Percentiles rank a stretch among this genome's conserved stretches.
These are phyloP conservation scores for Spiromastix sp. DNA, from an alignment of 2,329 filamentous ascomycete genomes.

Conservation along the genomic window DNA sequence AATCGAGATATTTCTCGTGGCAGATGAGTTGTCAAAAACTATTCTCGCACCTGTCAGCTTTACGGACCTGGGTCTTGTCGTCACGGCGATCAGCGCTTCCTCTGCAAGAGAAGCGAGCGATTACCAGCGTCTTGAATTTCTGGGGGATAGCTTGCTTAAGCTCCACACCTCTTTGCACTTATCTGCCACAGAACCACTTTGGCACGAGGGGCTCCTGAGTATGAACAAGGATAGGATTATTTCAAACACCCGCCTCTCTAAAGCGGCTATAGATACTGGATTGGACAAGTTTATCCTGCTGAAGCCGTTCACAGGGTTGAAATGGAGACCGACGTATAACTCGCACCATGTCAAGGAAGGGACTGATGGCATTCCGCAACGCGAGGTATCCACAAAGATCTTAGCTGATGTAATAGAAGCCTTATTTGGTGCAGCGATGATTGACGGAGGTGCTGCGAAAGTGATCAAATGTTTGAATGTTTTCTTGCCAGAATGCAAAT, in stretches of 20 bases:
- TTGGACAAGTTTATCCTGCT: slow-evolving; percentile 66
- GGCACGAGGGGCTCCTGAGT: slow-evolving; percentile 69
- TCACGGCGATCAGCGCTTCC: slow-evolving; percentile 61
- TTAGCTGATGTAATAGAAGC: slow-evolving; percentile 84
- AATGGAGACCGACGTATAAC: slow-evolving; percentile 61
- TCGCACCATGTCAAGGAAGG: slow-evolving; percentile 28
- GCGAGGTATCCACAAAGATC: slow-evolving; percentile 59
- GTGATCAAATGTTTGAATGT: slow-evolving; percentile 54
- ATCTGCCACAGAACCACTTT: slow-evolving; percentile 47
- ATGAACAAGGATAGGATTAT: slow-evolving; percentile 58
- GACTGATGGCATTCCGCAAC: slow-evolving; percentile 10
- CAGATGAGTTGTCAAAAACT: slow-evolving; percentile 47
- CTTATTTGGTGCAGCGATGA: slow-evolving; percentile 64
- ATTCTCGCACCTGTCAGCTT: slow-evolving; percentile 46
- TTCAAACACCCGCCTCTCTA: slow-evolving; percentile 62
- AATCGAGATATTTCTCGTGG: slow-evolving; percentile 56
- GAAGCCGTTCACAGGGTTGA: slow-evolving; percentile 54
- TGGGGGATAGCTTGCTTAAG: slow-evolving; percentile 80
- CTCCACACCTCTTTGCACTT: slow-evolving; percentile 59
- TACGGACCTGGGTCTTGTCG: slow-evolving; percentile 43
- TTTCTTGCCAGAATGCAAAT: slow-evolving; percentile 53
- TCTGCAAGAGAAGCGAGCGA: slow-evolving; percentile 50
- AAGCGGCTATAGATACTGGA: slow-evolving; percentile 51
- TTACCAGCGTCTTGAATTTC: slow-evolving; percentile 77
- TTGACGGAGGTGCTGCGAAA: slow-evolving; percentile 56